Percentiles rank a stretch among this genome's conserved stretches.
Conservation (phyloP, 1,139 yeast species). For the Pichia sp. region DNA sequence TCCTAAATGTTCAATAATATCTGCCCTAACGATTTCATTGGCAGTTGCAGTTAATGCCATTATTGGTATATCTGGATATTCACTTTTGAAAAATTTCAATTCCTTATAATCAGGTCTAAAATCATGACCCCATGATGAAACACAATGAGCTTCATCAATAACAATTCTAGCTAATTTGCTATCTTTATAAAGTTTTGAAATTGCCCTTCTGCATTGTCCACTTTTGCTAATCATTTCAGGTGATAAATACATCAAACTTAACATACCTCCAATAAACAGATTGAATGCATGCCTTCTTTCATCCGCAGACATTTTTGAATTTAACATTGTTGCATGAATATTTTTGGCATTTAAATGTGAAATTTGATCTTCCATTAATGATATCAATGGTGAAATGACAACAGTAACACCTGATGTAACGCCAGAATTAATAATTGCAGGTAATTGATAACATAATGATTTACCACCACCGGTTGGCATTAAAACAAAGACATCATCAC, state of each 20-base stretch:
- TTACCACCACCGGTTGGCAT: slow-evolving; percentile 99
- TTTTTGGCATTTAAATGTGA: slow-evolving; percentile 62
- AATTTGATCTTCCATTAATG: slow-evolving; percentile 97
- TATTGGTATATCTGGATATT: slow-evolving; percentile 76
- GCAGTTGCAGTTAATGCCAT: slow-evolving; percentile 99
- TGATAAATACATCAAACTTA: slow-evolving; percentile 79
- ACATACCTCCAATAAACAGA: slow-evolving; percentile 54
- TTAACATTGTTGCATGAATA: slow-evolving; percentile 83
- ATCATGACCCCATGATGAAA: slow-evolving; percentile 99
- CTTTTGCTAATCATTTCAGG: slow-evolving; percentile 94
- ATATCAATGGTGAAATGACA: slow-evolving; percentile 90
- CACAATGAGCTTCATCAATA: slow-evolving; percentile 98
- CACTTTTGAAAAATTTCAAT: slow-evolving; percentile 62
- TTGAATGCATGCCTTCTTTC: slow-evolving; percentile 63
- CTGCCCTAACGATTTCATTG: slow-evolving; percentile 82
- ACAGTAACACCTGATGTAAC: slow-evolving; percentile 77
- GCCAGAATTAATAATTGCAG: slow-evolving; percentile 78
- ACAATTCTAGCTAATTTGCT: slow-evolving; percentile 74
- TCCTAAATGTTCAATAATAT: slow-evolving; percentile 69
- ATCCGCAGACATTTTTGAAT: slow-evolving; percentile 62
- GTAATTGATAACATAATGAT: slow-evolving; percentile 90
- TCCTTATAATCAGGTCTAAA: slow-evolving; percentile 94
- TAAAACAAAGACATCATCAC: slow-evolving; percentile 85
- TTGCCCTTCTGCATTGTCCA: slow-evolving; percentile 58
- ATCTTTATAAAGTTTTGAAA: slow-evolving; percentile 49